phyloP scores from a whole-genome alignment of 805 yeast genomes.

The Starmera amethionina region DNA sequence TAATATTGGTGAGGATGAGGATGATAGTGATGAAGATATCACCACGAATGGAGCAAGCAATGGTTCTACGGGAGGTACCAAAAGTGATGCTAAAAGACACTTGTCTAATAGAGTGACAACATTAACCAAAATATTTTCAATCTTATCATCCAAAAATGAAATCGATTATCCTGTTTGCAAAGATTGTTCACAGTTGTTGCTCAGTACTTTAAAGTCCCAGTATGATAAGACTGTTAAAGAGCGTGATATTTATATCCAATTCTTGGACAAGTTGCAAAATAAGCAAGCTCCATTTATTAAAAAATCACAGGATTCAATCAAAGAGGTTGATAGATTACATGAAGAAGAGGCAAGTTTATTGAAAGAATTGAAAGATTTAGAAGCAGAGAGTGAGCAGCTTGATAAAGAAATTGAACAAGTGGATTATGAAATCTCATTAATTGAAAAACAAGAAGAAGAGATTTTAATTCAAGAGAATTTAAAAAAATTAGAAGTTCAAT shows the following conservation, averaged over 20 bases:
- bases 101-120: constrained; percentile 41
- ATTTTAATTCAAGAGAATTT: constrained; percentile 42
- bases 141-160: constrained; percentile 62
- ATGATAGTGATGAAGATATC: constrained; percentile 20
- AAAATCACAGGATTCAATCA: constrained; percentile 15
- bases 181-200: constrained; percentile 67
- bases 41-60: constrained; percentile 10
- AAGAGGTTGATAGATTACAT: constrained; percentile 13
- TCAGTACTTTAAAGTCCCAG: constrained; percentile 54
- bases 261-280: constrained; percentile 57
- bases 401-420: constrained; percentile 22
- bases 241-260: constrained; percentile 66
- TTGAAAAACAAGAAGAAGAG: constrained; percentile 38
- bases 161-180: constrained; percentile 81
- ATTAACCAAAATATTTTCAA: constrained; percentile 57
- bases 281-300: constrained; percentile 34
- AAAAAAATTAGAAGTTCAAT: constrained; percentile 41
- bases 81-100: constrained; percentile 14
- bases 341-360: constrained; percentile 36
- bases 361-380: constrained; percentile 35
- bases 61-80: constrained; percentile 12
- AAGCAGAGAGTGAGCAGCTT: constrained; percentile 23
- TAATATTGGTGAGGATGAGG: constrained; percentile 16
- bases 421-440: constrained; percentile 35
- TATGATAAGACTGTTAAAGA: constrained; percentile 70